Evolutionary conservation across 1,284 basidiomycete genomes (phyloP).

Genomic region (Bondarzewia mesenterica): DNA sequence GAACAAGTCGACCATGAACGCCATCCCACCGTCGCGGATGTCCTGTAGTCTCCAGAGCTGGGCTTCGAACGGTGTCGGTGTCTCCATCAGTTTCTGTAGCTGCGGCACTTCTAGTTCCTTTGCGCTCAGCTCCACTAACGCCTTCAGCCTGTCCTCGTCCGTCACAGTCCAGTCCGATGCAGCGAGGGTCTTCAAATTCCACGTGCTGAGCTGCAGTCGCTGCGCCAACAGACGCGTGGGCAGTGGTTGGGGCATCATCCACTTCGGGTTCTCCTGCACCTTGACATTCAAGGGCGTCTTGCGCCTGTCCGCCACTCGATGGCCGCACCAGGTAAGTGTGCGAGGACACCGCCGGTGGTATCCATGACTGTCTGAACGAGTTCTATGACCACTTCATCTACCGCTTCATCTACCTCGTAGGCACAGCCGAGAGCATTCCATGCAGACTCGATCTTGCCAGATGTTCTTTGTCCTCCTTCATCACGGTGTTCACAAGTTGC

Average conservation of each 20-base stretch:
- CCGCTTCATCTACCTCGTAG: constrained; percentile 4
- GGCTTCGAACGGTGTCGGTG: neutral
- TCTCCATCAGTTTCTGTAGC: constrained; percentile 1
- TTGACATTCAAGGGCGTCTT: neutral
- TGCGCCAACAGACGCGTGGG: constrained; percentile 4
- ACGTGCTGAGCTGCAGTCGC: constrained; percentile 3
- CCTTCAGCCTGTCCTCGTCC: neutral
- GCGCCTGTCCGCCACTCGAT: constrained; percentile 4
- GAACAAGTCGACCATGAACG: constrained; percentile 8
- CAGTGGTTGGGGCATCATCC: constrained; percentile 7
- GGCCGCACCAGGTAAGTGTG: constrained; percentile 5
- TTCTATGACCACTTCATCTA: constrained; percentile 2
- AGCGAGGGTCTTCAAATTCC: constrained; percentile 1
- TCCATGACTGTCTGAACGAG: constrained; percentile 4
- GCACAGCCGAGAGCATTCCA: constrained; percentile 11
- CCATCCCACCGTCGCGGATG: constrained; percentile 6
- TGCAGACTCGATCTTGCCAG: constrained; percentile 5
- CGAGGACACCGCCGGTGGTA: constrained; percentile 5
- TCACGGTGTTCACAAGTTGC: constrained; percentile 1
- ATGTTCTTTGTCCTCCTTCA: neutral
- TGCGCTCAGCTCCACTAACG: constrained; percentile 2
- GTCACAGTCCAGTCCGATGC: neutral
- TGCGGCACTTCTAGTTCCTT: constrained; percentile 1
- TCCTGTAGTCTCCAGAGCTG: constrained; percentile 9
- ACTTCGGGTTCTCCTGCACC: neutral